Conservation (phyloP, 129 eudicot genomes). For the Solidago caesia region DNA sequence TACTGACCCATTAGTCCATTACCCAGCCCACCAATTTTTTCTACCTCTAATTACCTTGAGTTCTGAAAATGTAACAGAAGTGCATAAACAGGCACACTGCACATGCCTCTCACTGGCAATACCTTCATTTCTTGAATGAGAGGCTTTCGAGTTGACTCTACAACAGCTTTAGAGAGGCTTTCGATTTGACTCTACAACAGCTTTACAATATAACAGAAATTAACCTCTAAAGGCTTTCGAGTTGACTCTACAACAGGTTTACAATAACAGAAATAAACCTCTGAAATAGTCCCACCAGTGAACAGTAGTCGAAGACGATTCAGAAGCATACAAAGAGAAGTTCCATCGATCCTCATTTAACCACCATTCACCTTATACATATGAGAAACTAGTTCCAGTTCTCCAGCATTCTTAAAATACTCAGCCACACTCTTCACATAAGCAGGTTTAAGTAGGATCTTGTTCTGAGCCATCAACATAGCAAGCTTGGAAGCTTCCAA, state of each 20-base stretch:
- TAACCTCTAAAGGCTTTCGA: not conserved
- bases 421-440: slow-evolving; percentile 38
- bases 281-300: not conserved
- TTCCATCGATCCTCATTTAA: slow-evolving; percentile 9
- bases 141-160: not conserved
- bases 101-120: no score
- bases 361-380: slow-evolving; percentile 27
- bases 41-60: no score
- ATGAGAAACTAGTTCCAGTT: slow-evolving; percentile 40
- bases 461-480: slow-evolving; percentile 44
- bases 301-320: not conserved
- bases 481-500: slow-evolving; percentile 68
- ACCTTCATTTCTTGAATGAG: no score
- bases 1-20: not conserved
- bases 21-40: no score
- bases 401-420: slow-evolving; percentile 40
- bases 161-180: not conserved
- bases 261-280: no score
- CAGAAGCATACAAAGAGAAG: not conserved
- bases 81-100: not conserved
- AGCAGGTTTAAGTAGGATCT: slow-evolving; percentile 45
- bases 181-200: no score
- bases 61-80: no score
- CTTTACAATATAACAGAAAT: no score
- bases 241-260: not conserved